Conservation (phyloP, 345 rosid species). For the Acer saccharum region DNA sequence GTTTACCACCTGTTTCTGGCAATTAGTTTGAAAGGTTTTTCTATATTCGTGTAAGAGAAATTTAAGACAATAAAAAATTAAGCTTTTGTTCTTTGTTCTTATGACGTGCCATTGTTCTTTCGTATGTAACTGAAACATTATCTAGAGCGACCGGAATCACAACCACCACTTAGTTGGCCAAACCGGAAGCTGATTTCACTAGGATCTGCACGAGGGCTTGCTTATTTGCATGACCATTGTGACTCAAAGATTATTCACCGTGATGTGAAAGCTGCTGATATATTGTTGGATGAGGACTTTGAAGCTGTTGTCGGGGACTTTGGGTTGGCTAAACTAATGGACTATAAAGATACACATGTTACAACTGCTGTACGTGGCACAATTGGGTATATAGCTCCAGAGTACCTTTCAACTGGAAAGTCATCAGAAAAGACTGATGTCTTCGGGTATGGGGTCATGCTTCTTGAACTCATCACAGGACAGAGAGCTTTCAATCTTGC, state of each 20-base stretch:
- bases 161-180: conserved; percentile 70
- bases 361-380: conserved; percentile 98
- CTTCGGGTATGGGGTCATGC: conserved; percentile 97
- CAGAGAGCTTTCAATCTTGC: conserved; percentile 95
- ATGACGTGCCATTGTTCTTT: conserved; percentile 9
- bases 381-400: conserved; percentile 97
- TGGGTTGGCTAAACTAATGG: conserved; percentile 92
- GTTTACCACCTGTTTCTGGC: not conserved
- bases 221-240: conserved; percentile 92
- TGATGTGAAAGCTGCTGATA: conserved; percentile 95
- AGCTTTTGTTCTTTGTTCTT: not conserved
- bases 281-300: conserved; percentile 85
- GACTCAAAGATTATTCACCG: conserved; percentile 95
- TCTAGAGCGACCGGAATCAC: conserved; percentile 58
- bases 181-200: conserved; percentile 70
- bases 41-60: not conserved
- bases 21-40: not conserved
- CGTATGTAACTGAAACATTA: conserved; percentile 12
- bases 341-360: conserved; percentile 88
- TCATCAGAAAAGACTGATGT: conserved; percentile 98
- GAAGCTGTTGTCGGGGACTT: conserved; percentile 99
- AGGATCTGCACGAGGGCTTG: conserved; percentile 90
- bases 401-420: conserved; percentile 89
- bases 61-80: not conserved
- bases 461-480: conserved; percentile 95